Evolutionary conservation across 192 early-diverging fungal species (phyloP), one percentile per base, ranked within the genome.

Genomic region (Linnemannia zychae): DNA sequence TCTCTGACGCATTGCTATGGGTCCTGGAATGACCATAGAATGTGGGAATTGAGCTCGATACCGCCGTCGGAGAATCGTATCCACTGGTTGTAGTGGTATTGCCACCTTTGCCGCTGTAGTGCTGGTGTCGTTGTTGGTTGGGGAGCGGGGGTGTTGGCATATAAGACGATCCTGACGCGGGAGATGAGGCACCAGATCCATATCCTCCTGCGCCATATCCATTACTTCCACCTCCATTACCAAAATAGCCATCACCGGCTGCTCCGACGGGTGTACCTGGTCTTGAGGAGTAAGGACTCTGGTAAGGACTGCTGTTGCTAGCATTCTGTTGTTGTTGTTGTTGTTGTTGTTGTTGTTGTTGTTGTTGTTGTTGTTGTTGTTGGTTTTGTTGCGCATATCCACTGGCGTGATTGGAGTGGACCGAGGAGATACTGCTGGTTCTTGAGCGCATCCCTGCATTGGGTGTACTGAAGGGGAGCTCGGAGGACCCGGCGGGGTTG

Each of bases 1-100:
- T 84, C 77, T 84, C 82, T 1, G 82, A 84, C 12, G 77, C 82
- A 67, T 75, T 84, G 60, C 82, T 84, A 3, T 84, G 76, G 2
- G 67, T 75, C 53, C 82, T 77, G 1, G 82, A 78, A 49, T 79
- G 82, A 3, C 69, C 57, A 66, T 82, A 76, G 46, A 72, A 82
- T 40, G 80, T 70, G 4, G 76, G 76, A 47, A 77, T 67, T 13
- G 79, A 75, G 28, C 67, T 81, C 2, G 79, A 79, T 46, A 74
- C 48, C 28, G 68, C 40, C 37, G 77, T 67, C 20, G 77, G 77
- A 67, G 78, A 79, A 31, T 79, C 78, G 52, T 79, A 79, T 7
- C 78, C 78, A 18, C 34, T 63, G 22, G 48, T 72, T 0, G 65
- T 60, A 38, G 18, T 65, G n/a, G 28, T 74, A n/a, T 48, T 75